Base-by-base conservation (phyloP, 371 early-diverging fungal genomes). In the Mucor irregularis region DNA sequence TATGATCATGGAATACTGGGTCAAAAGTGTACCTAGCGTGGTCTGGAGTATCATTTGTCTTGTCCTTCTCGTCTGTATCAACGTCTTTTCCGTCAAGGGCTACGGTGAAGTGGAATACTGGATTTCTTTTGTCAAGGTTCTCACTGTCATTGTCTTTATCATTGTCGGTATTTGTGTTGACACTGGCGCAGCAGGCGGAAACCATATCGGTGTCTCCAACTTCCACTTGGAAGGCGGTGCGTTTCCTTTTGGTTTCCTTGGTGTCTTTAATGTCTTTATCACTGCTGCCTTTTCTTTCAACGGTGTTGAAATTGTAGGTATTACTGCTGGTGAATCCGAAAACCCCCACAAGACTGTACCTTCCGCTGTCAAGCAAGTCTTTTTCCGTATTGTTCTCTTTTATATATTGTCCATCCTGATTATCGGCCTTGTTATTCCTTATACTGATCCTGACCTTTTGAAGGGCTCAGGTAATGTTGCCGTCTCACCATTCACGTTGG, bases 221-320 rank as follows among this genome's bases (percentile, higher is more conserved):
- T 90, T 88, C 80, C 68, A 67, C 28, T 58, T 81, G 9, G 42
- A 35, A 33, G 87, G 84, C 46, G 90, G 86, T n/a, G 74, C 92
- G 38, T 80, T 94, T 67, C 85, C 85, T 16, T 75, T 80, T 50
- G 89, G 89, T 14, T 74, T 89, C 40, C 56, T 76, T 3, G 92
- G 90, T 24, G 65, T 90, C 31, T 75, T 82, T 42, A 66, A 69
- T 19, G 76, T 80, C 25, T 88, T 90, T 52, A 73, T 91, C 11
- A 82, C 89, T 39, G 92, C 94, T 0, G 91, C 88, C 43, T 93
- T 90, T 63, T 79, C 86, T 19, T 91, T 90, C 71, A 89, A 90
- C 38, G 93, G 93, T 48, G 88, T 89, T 0, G 90, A 86, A 53
- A 71, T 86, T 34, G 73, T 88, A n/a, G 87, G 87, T 53, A 78